Base-by-base conservation (phyloP, 176 grass and related monocot genomes). In the Tillandsia leiboldiana region DNA sequence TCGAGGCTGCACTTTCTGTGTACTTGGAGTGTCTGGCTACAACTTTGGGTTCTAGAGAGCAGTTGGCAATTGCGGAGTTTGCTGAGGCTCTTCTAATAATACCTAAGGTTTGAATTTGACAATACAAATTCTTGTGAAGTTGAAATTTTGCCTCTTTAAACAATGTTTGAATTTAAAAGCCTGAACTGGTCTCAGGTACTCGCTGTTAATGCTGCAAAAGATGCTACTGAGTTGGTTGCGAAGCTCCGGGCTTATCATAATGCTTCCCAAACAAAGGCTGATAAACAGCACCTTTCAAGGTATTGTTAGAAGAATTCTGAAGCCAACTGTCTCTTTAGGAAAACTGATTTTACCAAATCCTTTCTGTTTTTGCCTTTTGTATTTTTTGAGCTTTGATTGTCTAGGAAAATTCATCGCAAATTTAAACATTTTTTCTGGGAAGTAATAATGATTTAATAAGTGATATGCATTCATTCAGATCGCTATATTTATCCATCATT, bases 181-280 rank as follows among this genome's bases (percentile, higher is more conserved):
- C 48, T 73, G 70, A 77, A 33, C 23, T 75, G 64, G 76, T 29
- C 3, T 10, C 50, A 91, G 92, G 83, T 91, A 20, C 85, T 96
- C 17, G 71, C 92, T 91, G 92, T 91, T 24, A 96, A 91, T 78
- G 92, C 92, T 73, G 92, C 92, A 52, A 96, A 91, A 78, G 92
- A 83, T 69, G 88, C 88, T 12, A 91, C 85, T 69, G 92, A 96
- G 64, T 82, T 91, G 61, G 92, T 91, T 56, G 88, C 92, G 47
- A 91, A 91, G 75, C 92, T 96, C 67, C 81, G 92, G 70, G 88
- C 92, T 28, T 96, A 96, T 65, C 92, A 96, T 75, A 80, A 91
- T 69, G 86, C 88, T 15, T 80, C 92, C 47, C 88, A 96, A 80
- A 96, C 85, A 48, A 91, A 89, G 78, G 88, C 88, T 12, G 88